Percentiles rank a stretch among this genome's conserved stretches.
Evolutionary conservation across 805 yeast species (phyloP).

Genomic region (Ogataea allantospora): DNA sequence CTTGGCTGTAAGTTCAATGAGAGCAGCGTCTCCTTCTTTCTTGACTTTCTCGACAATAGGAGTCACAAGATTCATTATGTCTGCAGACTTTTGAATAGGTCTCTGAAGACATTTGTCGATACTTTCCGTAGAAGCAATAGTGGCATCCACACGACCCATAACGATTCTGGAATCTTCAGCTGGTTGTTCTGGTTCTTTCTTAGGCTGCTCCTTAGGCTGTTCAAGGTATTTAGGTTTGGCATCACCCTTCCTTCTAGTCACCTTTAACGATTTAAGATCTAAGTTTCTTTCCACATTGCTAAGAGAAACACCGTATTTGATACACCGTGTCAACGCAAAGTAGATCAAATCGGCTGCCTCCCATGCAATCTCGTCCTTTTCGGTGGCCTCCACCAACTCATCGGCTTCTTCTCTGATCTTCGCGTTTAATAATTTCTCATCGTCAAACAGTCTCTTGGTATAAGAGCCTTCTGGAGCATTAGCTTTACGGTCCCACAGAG

Average conservation of each 20-base stretch:
- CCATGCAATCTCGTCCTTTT: slow-evolving; percentile 76
- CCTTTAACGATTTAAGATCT: slow-evolving; percentile 78
- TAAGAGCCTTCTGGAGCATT: slow-evolving; percentile 93
- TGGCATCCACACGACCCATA: slow-evolving; percentile 49
- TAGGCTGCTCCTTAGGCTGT: slow-evolving; percentile 14
- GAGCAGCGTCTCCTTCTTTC: slow-evolving; percentile 77
- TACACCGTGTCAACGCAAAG: slow-evolving; percentile 53
- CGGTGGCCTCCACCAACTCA: slow-evolving; percentile 82
- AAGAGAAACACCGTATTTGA: slow-evolving; percentile 72
- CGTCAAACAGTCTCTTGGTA: slow-evolving; percentile 83
- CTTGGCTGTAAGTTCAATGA: slow-evolving; percentile 84
- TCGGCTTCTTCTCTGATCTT: slow-evolving; percentile 96
- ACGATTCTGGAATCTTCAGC: slow-evolving; percentile 41
- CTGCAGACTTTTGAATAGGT: slow-evolving; percentile 93
- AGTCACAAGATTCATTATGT: slow-evolving; percentile 86
- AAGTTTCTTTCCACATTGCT: slow-evolving; percentile 82
- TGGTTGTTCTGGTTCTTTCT: slow-evolving; percentile 20
- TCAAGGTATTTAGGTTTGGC: slow-evolving; percentile 79
- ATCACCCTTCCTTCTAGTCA: slow-evolving; percentile 92
- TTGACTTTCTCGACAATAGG: slow-evolving; percentile 85
- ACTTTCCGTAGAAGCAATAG: slow-evolving; percentile 39
- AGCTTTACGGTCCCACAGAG: slow-evolving; percentile 57
- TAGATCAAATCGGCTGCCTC: slow-evolving; percentile 90
- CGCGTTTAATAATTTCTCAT: slow-evolving; percentile 71
- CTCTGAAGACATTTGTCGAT: slow-evolving; percentile 70